A percentile compares a stretch with the other conserved stretches of the same genome.
These are phyloP conservation scores for Citrullus amarus DNA, from an alignment of 306 rosid genomes.

Conservation along the genomic window DNA sequence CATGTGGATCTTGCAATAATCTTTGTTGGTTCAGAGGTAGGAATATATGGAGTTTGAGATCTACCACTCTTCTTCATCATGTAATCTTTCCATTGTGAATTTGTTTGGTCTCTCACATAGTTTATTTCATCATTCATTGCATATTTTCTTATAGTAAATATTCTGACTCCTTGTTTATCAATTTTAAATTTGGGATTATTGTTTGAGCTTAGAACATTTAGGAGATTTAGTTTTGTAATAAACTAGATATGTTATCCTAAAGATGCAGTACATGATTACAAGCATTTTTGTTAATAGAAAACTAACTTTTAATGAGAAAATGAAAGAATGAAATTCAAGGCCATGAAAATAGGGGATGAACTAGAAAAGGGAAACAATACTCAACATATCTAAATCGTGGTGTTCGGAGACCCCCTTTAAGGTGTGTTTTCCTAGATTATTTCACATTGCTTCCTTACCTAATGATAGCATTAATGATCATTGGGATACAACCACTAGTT, in stretches of 20 bases:
- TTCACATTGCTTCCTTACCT: no score
- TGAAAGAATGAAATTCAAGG: neutral
- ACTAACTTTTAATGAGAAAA: neutral
- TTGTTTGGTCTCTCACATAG: neutral
- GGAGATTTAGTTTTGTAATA: no score
- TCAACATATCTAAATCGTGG: neutral
- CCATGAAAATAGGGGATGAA: neutral
- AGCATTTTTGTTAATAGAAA: no score
- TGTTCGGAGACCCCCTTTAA: no score
- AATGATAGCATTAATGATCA: no score
- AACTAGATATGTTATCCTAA: no score
- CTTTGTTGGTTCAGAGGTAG: conserved; percentile 81
- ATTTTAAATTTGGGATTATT: neutral
- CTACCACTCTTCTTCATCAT: neutral
- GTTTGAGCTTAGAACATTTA: neutral
- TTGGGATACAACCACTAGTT: no score
- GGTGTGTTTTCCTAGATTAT: no score
- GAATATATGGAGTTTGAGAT: conserved; percentile 5
- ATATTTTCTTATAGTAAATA: neutral
- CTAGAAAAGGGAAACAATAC: neutral
- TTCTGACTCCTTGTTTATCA: neutral
- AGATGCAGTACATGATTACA: no score
- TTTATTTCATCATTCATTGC: neutral
- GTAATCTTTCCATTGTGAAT: neutral
- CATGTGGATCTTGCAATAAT: conserved; percentile 75